phyloP scores from a whole-genome alignment of 148 eudicot genomes.

The Spergularia bocconei region DNA sequence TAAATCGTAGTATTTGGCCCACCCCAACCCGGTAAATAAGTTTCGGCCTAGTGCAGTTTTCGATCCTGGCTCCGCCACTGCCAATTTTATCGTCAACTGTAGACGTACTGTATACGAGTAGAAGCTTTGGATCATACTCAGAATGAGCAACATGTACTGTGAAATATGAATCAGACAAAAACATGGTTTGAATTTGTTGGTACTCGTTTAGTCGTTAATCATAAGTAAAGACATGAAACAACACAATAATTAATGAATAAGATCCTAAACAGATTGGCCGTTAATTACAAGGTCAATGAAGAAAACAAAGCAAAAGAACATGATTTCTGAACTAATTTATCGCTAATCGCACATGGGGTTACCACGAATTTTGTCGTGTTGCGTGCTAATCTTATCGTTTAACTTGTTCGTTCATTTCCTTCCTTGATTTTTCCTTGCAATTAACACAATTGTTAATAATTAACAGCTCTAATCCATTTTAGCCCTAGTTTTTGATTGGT shows the following conservation, averaged over 20 bases:
- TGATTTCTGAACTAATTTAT: too few species aligned
- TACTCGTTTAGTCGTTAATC: neutral
- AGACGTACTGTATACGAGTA: too few species aligned
- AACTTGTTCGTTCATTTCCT: slow-evolving; percentile 10
- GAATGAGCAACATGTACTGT: neutral
- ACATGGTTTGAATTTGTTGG: neutral
- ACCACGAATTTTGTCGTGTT: too few species aligned
- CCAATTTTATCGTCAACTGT: too few species aligned
- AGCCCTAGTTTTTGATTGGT: slow-evolving; percentile 23
- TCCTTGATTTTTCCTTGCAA: too few species aligned
- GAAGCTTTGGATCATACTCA: too few species aligned
- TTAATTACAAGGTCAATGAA: slow-evolving; percentile 28
- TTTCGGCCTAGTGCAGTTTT: too few species aligned
- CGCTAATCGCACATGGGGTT: too few species aligned
- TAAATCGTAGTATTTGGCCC: too few species aligned
- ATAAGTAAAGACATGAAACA: neutral
- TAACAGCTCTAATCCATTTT: neutral
- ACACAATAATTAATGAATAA: slow-evolving; percentile 18
- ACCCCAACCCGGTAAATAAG: too few species aligned
- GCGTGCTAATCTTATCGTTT: slow-evolving; percentile 18
- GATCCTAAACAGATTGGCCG: slow-evolving; percentile 18
- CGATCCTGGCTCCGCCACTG: too few species aligned
- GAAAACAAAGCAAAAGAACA: slow-evolving; percentile 28
- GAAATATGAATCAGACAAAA: neutral
- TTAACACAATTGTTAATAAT: neutral